A percentile compares a stretch with the other conserved stretches of the same genome.
These are phyloP conservation scores for Pseudogymnoascus sp. DNA, from an alignment of 2,329 filamentous ascomycete species.

Conservation along the genomic window DNA sequence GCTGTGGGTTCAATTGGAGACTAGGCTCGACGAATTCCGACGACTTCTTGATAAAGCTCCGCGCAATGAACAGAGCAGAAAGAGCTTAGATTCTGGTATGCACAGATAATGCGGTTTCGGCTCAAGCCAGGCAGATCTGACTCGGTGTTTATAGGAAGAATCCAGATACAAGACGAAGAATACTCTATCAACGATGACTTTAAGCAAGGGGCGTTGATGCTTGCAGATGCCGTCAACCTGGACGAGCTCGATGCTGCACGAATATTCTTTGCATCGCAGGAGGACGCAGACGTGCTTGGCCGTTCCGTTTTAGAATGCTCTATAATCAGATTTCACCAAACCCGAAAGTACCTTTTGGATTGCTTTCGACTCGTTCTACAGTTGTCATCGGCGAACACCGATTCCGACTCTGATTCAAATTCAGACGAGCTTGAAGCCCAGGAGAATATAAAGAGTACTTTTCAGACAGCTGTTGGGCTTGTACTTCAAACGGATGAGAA, in stretches of 20 bases:
- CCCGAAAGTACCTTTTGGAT: constrained; percentile 75
- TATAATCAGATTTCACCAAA: constrained; percentile 81
- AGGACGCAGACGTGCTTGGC: constrained; percentile 61
- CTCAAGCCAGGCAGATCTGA: constrained; percentile 16
- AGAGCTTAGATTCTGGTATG: constrained; percentile 60
- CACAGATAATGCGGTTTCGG: constrained; percentile 14
- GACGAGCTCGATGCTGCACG: constrained; percentile 81
- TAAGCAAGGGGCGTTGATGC: constrained; percentile 68
- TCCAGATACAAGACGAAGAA: constrained; percentile 63
- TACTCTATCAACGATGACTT: constrained; percentile 83
- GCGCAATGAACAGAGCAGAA: constrained; percentile 69
- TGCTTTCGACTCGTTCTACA: constrained; percentile 74
- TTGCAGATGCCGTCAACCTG: constrained; percentile 82
- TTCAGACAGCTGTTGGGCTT: constrained; percentile 47
- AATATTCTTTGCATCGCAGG: constrained; percentile 66
- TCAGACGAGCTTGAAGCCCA: constrained; percentile 47
- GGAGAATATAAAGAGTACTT: constrained; percentile 43
- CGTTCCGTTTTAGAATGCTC: constrained; percentile 69
- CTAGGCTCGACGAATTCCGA: constrained; percentile 58
- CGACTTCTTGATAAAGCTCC: constrained; percentile 66
- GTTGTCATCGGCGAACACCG: constrained; percentile 32
- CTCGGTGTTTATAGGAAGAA: constrained; percentile 51
- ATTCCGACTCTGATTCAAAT: constrained; percentile 35
- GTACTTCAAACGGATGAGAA: constrained; percentile 40
- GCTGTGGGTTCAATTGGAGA: constrained; percentile 57